phyloP scores from a whole-genome alignment of 2,329 filamentous ascomycete species.

The Beauveria caledonica region DNA sequence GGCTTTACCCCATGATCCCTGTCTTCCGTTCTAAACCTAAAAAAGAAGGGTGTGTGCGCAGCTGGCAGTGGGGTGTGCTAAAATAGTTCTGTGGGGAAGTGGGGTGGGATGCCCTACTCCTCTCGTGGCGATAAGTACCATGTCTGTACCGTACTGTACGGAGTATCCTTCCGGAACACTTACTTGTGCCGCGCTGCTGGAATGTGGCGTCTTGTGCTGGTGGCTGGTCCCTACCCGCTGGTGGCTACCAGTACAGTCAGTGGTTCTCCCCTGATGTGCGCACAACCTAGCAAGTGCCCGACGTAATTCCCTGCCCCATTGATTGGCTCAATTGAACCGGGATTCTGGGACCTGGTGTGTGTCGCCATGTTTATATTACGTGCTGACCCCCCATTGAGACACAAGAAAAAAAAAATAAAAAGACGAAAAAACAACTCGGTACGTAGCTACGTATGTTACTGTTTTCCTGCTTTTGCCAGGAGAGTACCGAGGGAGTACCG shows the following conservation, averaged over 20 bases:
- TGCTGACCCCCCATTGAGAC: too few relatives aligned
- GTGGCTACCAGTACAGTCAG: too few relatives aligned
- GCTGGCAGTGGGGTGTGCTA: not conserved
- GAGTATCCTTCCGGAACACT: too few relatives aligned
- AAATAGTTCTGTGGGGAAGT: not conserved
- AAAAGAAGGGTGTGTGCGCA: not conserved
- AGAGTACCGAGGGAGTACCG: too few relatives aligned
- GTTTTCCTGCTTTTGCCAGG: too few relatives aligned
- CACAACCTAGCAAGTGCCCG: not conserved
- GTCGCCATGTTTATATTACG: not conserved
- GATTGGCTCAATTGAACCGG: slow-evolving; percentile 8
- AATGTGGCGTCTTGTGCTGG: not conserved
- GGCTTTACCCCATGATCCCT: not conserved
- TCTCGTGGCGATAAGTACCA: not conserved
- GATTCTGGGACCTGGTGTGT: slow-evolving; percentile 7
- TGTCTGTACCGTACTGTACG: not conserved
- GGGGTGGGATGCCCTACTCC: not conserved
- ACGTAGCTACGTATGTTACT: too few relatives aligned
- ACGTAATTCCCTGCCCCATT: not conserved
- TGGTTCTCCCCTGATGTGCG: not conserved
- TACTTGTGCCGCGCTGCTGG: not conserved
- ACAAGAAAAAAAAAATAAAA: too few relatives aligned
- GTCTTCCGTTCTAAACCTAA: not conserved
- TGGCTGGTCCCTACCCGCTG: too few relatives aligned
- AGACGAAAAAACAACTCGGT: too few relatives aligned